phyloP scores from a whole-genome alignment of 169 alveolate genomes.

The Babesia caballi region DNA sequence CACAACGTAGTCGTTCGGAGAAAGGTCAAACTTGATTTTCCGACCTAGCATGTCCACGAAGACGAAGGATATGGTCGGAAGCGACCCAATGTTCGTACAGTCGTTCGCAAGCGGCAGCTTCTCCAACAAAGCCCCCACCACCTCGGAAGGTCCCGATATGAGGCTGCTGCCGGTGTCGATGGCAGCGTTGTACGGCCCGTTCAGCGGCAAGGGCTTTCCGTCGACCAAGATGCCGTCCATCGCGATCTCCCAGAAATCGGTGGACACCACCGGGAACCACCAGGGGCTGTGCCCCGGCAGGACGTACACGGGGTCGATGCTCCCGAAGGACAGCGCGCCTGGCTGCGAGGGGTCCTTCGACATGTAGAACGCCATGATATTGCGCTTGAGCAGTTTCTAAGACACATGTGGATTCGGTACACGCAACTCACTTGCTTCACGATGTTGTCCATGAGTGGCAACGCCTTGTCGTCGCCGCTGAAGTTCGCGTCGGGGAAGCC shows the following conservation, averaged over 20 bases:
- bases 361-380: constrained; percentile 84
- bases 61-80: constrained; percentile 78
- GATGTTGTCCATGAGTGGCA: constrained; percentile 52
- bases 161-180: constrained; percentile 88
- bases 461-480: not conserved
- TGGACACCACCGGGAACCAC: constrained; percentile 87
- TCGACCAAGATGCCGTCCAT: constrained; percentile 76
- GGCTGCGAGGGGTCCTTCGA: constrained; percentile 68
- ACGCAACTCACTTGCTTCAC: constrained; percentile 22
- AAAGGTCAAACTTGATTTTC: constrained; percentile 63
- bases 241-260: constrained; percentile 87
- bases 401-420: not conserved
- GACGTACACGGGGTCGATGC: constrained; percentile 83
- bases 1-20: constrained; percentile 68
- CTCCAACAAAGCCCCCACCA: constrained; percentile 73
- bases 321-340: constrained; percentile 75
- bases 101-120: constrained; percentile 71
- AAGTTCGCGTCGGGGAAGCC: constrained; percentile 84
- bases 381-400: constrained; percentile 76
- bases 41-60: constrained; percentile 68
- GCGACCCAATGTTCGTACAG: constrained; percentile 72
- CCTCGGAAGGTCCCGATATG: constrained; percentile 82
- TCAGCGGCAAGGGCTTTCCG: constrained; percentile 65
- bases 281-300: constrained; percentile 77
- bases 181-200: constrained; percentile 85